phyloP scores from a whole-genome alignment of 306 rosid species.

The Dalbergia cochinchinensis region DNA sequence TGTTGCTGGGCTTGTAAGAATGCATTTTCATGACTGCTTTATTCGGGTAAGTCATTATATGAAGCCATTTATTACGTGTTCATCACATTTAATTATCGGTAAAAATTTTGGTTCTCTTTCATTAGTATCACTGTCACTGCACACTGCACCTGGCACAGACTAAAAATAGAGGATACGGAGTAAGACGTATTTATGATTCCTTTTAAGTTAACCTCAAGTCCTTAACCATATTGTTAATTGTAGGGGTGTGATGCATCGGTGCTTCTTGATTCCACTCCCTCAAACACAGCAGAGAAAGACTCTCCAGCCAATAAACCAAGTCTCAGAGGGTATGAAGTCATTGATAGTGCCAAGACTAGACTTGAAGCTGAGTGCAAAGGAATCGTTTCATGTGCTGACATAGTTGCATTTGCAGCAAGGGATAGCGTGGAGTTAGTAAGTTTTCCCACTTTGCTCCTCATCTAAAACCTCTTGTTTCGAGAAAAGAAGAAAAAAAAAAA shows the following conservation, averaged over 20 bases:
- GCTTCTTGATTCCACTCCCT: conserved; percentile 70
- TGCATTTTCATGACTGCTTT: conserved; percentile 89
- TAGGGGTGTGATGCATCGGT: conserved; percentile 87
- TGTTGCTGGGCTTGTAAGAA: conserved; percentile 78
- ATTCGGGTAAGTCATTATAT: conserved; percentile 65
- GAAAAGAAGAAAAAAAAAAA: not conserved
- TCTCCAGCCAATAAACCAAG: conserved; percentile 78
- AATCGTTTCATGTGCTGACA: conserved; percentile 79
- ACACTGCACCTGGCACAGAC: not conserved
- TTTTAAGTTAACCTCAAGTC: not conserved
- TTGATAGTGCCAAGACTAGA: conserved; percentile 76
- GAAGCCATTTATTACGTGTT: conserved; percentile 7
- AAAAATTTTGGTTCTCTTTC: not conserved
- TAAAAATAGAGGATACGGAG: not conserved
- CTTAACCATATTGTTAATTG: conserved; percentile 14
- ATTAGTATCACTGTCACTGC: not conserved
- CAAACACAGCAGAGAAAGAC: conserved; percentile 76
- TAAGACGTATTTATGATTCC: not conserved
- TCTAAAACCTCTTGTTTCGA: not conserved
- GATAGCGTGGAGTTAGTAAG: conserved; percentile 73
- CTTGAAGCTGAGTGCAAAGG: conserved; percentile 69
- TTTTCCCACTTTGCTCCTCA: not conserved
- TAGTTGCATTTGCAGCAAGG: conserved; percentile 83
- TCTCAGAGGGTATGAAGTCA: conserved; percentile 71
- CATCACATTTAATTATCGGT: not conserved